A percentile compares a stretch with the other conserved stretches of the same genome.
These are phyloP conservation scores for Dioscorea cayenensis DNA, from an alignment of 116 monocot species.

Conservation along the genomic window DNA sequence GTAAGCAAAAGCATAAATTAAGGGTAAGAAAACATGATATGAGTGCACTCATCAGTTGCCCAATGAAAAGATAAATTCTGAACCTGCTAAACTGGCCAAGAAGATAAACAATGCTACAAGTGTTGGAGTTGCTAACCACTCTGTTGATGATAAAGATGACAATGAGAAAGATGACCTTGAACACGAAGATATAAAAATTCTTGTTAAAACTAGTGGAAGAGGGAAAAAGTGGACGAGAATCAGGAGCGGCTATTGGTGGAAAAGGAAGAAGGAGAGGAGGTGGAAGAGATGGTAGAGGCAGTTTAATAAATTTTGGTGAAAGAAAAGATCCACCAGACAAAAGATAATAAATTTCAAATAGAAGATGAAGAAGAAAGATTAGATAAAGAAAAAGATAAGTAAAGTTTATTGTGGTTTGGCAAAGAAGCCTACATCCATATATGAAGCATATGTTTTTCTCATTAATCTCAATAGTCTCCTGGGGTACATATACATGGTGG, in stretches of 20 bases:
- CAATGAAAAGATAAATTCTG: conserved; percentile 23
- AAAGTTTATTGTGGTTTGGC: too few species aligned
- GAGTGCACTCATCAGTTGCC: too few species aligned
- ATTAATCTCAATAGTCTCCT: too few species aligned
- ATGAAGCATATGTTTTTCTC: too few species aligned
- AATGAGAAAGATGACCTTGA: conserved; percentile 22
- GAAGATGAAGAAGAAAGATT: too few species aligned
- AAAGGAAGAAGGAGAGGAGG: conserved; percentile 75
- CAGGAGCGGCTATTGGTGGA: conserved; percentile 38
- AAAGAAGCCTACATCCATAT: too few species aligned
- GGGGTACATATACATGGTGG: too few species aligned
- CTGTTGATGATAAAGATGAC: conserved; percentile 21
- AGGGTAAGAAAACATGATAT: too few species aligned
- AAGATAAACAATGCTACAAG: conserved; percentile 31
- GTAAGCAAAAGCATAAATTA: too few species aligned
- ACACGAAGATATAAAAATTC: conserved; percentile 15
- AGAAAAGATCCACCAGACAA: conserved; percentile 93
- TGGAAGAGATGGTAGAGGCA: conserved; percentile 81
- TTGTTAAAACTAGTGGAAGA: conserved; percentile 38
- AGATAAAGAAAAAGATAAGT: too few species aligned
- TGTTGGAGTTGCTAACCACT: background rate
- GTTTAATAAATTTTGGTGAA: conserved; percentile 84
- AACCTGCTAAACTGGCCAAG: conserved; percentile 28
- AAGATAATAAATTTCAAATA: conserved; percentile 46
- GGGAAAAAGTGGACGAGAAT: conserved; percentile 53